Conservation (phyloP, 805 yeast genomes). For the Sugiyamaella lignohabitans region DNA sequence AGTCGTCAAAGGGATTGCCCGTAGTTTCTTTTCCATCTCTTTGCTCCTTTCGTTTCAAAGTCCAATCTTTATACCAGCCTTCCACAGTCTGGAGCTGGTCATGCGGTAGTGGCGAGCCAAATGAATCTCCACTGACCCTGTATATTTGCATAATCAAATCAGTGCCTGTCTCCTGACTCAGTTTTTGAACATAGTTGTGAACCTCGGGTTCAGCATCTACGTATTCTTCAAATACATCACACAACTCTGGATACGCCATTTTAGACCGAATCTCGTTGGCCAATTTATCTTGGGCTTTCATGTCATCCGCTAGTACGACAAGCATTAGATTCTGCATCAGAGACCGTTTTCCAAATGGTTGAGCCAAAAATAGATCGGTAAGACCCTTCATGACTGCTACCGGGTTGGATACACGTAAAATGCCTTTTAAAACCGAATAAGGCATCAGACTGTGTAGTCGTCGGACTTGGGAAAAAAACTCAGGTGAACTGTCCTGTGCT, state of each 20-base stretch:
- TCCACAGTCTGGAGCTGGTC: slow-evolving; percentile 13
- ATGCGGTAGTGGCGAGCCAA: slow-evolving; percentile 6
- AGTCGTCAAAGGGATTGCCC: slow-evolving; percentile 6
- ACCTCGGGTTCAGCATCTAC: slow-evolving; percentile 18
- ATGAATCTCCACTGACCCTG: not conserved
- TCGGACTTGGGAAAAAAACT: slow-evolving; percentile 61
- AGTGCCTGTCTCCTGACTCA: slow-evolving; percentile 24
- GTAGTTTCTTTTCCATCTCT: not conserved
- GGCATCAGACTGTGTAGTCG: slow-evolving; percentile 76
- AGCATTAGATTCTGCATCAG: slow-evolving; percentile 69
- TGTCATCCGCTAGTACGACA: slow-evolving; percentile 67
- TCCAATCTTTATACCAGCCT: slow-evolving; percentile 33
- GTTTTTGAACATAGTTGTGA: slow-evolving; percentile 29
- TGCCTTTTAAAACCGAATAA: slow-evolving; percentile 66
- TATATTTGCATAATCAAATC: slow-evolving; percentile 23
- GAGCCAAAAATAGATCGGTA: slow-evolving; percentile 77
- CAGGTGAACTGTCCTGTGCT: slow-evolving; percentile 76
- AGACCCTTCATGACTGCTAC: slow-evolving; percentile 71
- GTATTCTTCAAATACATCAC: slow-evolving; percentile 20
- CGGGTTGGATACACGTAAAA: slow-evolving; percentile 80
- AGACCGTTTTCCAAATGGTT: slow-evolving; percentile 61
- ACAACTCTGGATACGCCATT: slow-evolving; percentile 27
- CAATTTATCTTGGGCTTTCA: slow-evolving; percentile 53
- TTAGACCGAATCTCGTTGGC: slow-evolving; percentile 41
- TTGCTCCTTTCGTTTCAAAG: slow-evolving; percentile 5